Percentiles rank a stretch among this genome's conserved stretches.
Evolutionary conservation across 768 basidiomycete species (phyloP).

Genomic region (Mycena crocata): DNA sequence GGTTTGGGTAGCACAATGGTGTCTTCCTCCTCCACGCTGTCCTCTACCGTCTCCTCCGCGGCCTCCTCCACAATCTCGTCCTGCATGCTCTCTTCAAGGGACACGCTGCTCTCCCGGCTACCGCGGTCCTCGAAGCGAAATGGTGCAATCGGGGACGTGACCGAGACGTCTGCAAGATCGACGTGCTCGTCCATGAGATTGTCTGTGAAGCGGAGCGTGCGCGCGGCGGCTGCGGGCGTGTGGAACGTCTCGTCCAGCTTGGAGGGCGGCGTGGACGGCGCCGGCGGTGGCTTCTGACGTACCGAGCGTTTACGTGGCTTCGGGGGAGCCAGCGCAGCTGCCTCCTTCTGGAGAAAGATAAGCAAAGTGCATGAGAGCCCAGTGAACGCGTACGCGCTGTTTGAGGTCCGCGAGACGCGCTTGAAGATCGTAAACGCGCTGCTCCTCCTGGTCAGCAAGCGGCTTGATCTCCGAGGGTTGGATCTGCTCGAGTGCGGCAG

Average conservation of each 20-base stretch:
- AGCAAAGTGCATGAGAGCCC: neutral
- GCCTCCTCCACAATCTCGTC: slow-evolving; percentile 1
- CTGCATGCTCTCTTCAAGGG: neutral
- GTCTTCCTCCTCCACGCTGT: slow-evolving; percentile 15
- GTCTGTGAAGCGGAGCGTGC: slow-evolving; percentile 72
- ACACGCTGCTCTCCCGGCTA: neutral
- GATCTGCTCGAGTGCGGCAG: slow-evolving; percentile 42
- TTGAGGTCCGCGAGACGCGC: slow-evolving; percentile 51
- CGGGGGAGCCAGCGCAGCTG: slow-evolving; percentile 4
- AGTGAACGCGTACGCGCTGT: slow-evolving; percentile 47
- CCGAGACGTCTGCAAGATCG: slow-evolving; percentile 65
- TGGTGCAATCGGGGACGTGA: slow-evolving; percentile 53
- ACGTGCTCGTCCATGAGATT: slow-evolving; percentile 73
- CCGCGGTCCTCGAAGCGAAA: slow-evolving; percentile 14
- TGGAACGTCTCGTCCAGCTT: slow-evolving; percentile 74
- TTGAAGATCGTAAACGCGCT: slow-evolving; percentile 52
- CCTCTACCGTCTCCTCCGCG: neutral
- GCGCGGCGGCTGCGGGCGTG: slow-evolving; percentile 64
- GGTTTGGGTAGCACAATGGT: slow-evolving; percentile 31
- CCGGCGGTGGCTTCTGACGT: slow-evolving; percentile 4
- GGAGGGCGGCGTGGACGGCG: slow-evolving; percentile 25
- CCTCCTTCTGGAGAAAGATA: slow-evolving; percentile 24
- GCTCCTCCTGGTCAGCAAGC: slow-evolving; percentile 56
- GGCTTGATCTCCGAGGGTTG: slow-evolving; percentile 46
- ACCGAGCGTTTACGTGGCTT: slow-evolving; percentile 12